These are phyloP conservation scores for Leishmania aethiopica DNA, from an alignment of 208 protist species.

Conservation along the genomic window DNA sequence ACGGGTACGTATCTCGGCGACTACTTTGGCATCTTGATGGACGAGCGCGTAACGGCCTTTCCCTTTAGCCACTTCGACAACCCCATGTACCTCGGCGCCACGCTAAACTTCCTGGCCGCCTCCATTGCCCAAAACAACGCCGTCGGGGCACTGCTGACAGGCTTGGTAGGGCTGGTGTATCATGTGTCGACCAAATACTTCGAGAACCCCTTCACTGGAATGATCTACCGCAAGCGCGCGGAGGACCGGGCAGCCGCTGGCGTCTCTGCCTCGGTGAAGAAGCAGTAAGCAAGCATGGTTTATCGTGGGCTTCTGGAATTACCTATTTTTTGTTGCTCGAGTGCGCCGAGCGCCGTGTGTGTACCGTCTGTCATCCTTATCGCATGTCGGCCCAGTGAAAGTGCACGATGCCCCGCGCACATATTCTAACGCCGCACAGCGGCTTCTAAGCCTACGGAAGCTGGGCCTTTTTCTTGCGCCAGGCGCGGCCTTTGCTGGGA, in stretches of 20 bases:
- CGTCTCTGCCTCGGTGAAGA: background rate
- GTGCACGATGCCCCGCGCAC: background rate
- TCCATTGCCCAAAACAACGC: conserved; percentile 63
- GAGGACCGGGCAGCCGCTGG: background rate
- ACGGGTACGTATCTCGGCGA: conserved; percentile 95
- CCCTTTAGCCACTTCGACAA: conserved; percentile 92
- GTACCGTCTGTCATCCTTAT: background rate
- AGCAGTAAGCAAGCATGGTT: background rate
- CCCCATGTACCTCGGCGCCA: conserved; percentile 95
- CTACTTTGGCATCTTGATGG: conserved; percentile 95
- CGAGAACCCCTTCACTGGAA: conserved; percentile 88
- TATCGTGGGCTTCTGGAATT: background rate
- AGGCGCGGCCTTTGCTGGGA: background rate
- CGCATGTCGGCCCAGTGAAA: background rate
- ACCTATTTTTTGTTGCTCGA: background rate
- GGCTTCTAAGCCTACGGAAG: background rate
- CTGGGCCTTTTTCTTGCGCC: background rate
- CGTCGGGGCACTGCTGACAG: conserved; percentile 77
- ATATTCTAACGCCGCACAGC: background rate
- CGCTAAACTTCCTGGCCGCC: conserved; percentile 86
- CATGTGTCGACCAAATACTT: conserved; percentile 85
- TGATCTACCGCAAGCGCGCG: conserved; percentile 75
- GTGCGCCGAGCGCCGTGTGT: background rate
- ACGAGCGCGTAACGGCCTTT: conserved; percentile 88
- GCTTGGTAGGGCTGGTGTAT: conserved; percentile 85